Percentiles rank a stretch among this genome's conserved stretches.
phyloP scores from a whole-genome alignment of 225 moss, liverwort and hornwort genomes.

The Ulota crispa region DNA sequence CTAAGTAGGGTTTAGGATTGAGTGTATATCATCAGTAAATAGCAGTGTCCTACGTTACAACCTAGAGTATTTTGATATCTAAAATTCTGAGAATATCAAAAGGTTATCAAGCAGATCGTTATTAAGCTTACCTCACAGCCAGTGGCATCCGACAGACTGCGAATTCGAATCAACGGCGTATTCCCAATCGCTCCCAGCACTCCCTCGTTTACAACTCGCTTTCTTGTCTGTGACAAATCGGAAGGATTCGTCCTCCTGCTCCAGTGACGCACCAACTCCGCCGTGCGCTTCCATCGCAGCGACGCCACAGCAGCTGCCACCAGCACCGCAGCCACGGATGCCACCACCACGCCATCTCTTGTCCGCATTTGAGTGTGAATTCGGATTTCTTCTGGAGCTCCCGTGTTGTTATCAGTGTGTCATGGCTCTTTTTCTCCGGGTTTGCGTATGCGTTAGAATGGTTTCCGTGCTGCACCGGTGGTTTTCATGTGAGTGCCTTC shows the following conservation, averaged over 20 bases:
- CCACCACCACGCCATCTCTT: slow-evolving; percentile 28
- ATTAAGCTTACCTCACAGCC: slow-evolving; percentile 42
- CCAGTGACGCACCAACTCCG: not conserved
- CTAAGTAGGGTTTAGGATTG: slow-evolving; percentile 13
- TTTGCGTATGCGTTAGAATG: no score
- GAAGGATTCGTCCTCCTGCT: not conserved
- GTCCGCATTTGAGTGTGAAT: slow-evolving; percentile 35
- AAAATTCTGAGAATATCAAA: not conserved
- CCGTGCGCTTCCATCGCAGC: slow-evolving; percentile 31
- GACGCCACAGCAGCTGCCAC: slow-evolving; percentile 35
- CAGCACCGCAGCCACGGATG: slow-evolving; percentile 27
- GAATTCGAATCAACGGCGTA: slow-evolving; percentile 56
- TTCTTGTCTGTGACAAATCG: not conserved
- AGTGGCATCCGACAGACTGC: slow-evolving; percentile 56
- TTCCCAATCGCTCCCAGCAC: slow-evolving; percentile 58
- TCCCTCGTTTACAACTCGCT: slow-evolving; percentile 30
- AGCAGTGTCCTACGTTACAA: not conserved
- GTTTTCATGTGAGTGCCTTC: not conserved
- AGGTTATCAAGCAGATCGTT: not conserved
- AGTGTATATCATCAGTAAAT: not conserved
- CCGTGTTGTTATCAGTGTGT: not conserved
- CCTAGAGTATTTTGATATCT: not conserved
- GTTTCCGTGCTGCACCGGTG: not conserved
- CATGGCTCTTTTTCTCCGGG: not conserved
- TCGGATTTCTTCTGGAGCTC: not conserved